Percentiles rank a stretch among this genome's conserved stretches.
Evolutionary conservation across 2,329 filamentous ascomycete genomes (phyloP).

Genomic region (Claviceps sp.): DNA sequence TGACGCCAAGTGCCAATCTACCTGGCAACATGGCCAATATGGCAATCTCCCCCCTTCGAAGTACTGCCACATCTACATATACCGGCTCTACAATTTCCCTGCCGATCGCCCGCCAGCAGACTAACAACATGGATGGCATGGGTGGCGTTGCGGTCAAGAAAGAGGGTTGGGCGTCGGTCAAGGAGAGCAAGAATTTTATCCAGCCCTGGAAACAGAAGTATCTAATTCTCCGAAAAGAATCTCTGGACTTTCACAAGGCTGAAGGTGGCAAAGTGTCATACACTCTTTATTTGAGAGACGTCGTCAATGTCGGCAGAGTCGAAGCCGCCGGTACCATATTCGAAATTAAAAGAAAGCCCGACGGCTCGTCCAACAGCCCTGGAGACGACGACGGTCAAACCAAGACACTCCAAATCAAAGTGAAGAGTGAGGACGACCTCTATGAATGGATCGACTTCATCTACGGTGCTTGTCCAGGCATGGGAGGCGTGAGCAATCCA

Average conservation of each 20-base stretch:
- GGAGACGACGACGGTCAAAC: slow-evolving; percentile 68
- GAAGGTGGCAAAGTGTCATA: slow-evolving; percentile 81
- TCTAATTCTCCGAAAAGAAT: slow-evolving; percentile 81
- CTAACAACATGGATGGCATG: slow-evolving; percentile 46
- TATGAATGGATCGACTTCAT: slow-evolving; percentile 99
- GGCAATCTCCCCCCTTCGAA: slow-evolving; percentile 58
- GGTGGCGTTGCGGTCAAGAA: slow-evolving; percentile 64
- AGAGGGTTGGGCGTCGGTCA: slow-evolving; percentile 72
- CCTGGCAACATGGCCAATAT: slow-evolving; percentile 70
- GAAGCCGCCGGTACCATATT: slow-evolving; percentile 88
- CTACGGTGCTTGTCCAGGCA: slow-evolving; percentile 89
- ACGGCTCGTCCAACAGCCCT: slow-evolving; percentile 55
- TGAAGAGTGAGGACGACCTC: slow-evolving; percentile 90
- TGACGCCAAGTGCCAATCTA: slow-evolving; percentile 63
- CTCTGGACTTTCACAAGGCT: slow-evolving; percentile 87
- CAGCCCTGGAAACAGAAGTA: slow-evolving; percentile 83
- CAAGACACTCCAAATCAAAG: slow-evolving; percentile 78
- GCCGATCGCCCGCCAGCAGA: slow-evolving; percentile 51
- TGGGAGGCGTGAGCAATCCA: slow-evolving; percentile 96
- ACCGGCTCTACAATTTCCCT: slow-evolving; percentile 61
- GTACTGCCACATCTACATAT: slow-evolving; percentile 51
- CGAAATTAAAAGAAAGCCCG: slow-evolving; percentile 71
- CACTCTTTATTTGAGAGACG: slow-evolving; percentile 72
- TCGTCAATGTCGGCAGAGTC: slow-evolving; percentile 79
- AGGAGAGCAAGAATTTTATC: slow-evolving; percentile 81